phyloP scores from a whole-genome alignment of 75 land plant species.

The Larix kaempferi region DNA sequence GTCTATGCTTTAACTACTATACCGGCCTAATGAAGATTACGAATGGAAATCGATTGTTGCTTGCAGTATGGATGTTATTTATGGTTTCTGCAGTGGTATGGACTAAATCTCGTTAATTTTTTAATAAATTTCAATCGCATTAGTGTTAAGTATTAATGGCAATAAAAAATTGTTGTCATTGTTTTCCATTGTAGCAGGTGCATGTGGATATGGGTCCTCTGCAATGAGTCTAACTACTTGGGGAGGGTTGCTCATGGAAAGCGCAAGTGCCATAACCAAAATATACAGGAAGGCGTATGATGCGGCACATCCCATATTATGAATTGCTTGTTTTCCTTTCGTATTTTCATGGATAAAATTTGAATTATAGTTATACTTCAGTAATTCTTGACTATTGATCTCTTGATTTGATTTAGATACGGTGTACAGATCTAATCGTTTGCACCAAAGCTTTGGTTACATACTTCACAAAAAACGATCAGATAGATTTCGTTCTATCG shows the following conservation, averaged over 20 bases:
- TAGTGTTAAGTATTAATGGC: too few species aligned
- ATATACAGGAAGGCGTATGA: slow-evolving; percentile 43
- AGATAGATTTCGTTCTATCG: slow-evolving; percentile 46
- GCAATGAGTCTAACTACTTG: slow-evolving; percentile 19
- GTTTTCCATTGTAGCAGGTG: too few species aligned
- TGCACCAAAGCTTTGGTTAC: background rate
- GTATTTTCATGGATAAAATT: background rate
- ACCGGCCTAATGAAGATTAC: too few species aligned
- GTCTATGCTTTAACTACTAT: too few species aligned
- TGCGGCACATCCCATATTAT: slow-evolving; percentile 56
- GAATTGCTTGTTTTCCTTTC: background rate
- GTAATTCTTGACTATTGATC: background rate
- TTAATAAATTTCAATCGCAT: too few species aligned
- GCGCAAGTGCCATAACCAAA: slow-evolving; percentile 23
- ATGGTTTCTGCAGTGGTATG: too few species aligned
- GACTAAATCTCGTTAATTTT: too few species aligned
- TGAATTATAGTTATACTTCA: background rate
- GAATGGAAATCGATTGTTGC: too few species aligned
- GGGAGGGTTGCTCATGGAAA: slow-evolving; percentile 19
- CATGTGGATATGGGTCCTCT: too few species aligned
- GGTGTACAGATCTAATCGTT: background rate
- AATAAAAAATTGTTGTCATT: too few species aligned
- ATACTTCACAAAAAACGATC: background rate
- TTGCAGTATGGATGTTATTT: too few species aligned
- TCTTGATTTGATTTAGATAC: background rate